Conservation (phyloP, 768 basidiomycete genomes). For the Termitomyces heimii region DNA sequence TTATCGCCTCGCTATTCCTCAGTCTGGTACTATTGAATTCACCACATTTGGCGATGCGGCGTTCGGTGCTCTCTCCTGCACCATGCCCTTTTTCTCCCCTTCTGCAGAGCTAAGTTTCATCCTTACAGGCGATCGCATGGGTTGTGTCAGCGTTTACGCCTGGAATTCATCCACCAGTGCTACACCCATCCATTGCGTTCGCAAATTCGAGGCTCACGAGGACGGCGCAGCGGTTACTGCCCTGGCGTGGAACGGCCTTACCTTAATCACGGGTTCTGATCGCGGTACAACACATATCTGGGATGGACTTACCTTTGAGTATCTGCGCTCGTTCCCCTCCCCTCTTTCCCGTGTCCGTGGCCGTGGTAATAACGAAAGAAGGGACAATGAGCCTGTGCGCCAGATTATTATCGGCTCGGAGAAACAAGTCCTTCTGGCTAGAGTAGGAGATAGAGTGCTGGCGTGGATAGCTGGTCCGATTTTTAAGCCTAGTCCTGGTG, state of each 20-base stretch:
- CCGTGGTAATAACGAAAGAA: constrained; percentile 14
- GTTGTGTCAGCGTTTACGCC: constrained; percentile 57
- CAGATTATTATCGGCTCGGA: constrained; percentile 53
- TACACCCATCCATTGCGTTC: constrained; percentile 24
- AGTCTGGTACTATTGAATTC: constrained; percentile 22
- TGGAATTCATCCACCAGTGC: constrained; percentile 26
- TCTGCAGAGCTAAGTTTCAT: constrained; percentile 39
- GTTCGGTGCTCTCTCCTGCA: constrained; percentile 42
- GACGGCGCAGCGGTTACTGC: constrained; percentile 58
- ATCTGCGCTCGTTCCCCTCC: constrained; percentile 47
- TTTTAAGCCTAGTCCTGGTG: constrained; percentile 21
- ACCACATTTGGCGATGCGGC: constrained; percentile 46
- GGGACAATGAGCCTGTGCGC: constrained; percentile 38
- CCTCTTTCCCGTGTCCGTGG: constrained; percentile 32
- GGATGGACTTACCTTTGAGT: constrained; percentile 60
- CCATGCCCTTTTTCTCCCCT: constrained; percentile 43
- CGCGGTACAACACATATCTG: constrained; percentile 55
- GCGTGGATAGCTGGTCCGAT: constrained; percentile 61
- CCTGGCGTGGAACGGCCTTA: constrained; percentile 52
- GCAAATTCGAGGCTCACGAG: constrained; percentile 56
- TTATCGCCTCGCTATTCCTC: constrained; percentile 39
- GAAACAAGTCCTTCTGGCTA: constrained; percentile 49
- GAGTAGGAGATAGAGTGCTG: constrained; percentile 55
- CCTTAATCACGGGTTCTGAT: constrained; percentile 62
- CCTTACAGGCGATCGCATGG: constrained; percentile 59